Percentiles rank a stretch among this genome's conserved stretches.
phyloP scores from a whole-genome alignment of 2,329 filamentous ascomycete species.

The Clonostachys chloroleuca region DNA sequence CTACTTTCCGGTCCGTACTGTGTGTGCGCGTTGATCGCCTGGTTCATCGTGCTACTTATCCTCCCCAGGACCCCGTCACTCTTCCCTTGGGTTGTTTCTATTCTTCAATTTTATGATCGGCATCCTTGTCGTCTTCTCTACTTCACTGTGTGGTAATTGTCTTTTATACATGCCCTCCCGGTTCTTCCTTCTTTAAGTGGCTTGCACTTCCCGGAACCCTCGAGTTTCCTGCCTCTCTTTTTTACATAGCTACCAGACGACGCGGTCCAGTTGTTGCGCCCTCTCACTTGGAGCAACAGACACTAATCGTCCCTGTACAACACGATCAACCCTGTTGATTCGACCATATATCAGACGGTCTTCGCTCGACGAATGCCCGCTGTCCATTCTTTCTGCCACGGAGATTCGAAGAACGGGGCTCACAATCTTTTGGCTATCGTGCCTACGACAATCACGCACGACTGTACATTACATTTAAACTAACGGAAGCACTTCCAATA shows the following conservation, averaged over 20 bases:
- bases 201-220: constrained; percentile 36
- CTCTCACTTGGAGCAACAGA: neutral
- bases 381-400: constrained; percentile 3
- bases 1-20: neutral
- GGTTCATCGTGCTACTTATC: constrained; percentile 19
- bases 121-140: constrained; percentile 36
- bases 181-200: constrained; percentile 44
- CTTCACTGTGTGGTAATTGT: constrained; percentile 31
- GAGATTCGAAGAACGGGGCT: constrained; percentile 1
- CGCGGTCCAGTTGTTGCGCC: too few species aligned
- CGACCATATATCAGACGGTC: constrained; percentile 1
- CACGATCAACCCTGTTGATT: constrained; percentile 6
- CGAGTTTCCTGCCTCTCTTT: constrained; percentile 40
- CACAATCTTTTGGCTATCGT: constrained; percentile 4
- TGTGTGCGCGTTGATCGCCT: constrained; percentile 26
- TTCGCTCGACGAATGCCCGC: neutral
- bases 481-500: neutral
- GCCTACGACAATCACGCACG: neutral
- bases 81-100: constrained; percentile 29
- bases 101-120: constrained; percentile 39
- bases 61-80: neutral
- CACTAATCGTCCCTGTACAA: constrained; percentile 3
- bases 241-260: neutral
- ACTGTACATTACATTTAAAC: constrained; percentile 1
- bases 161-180: constrained; percentile 41